Base-by-base conservation (phyloP, 129 eudicot species). In the Flaveria sonorensis region DNA sequence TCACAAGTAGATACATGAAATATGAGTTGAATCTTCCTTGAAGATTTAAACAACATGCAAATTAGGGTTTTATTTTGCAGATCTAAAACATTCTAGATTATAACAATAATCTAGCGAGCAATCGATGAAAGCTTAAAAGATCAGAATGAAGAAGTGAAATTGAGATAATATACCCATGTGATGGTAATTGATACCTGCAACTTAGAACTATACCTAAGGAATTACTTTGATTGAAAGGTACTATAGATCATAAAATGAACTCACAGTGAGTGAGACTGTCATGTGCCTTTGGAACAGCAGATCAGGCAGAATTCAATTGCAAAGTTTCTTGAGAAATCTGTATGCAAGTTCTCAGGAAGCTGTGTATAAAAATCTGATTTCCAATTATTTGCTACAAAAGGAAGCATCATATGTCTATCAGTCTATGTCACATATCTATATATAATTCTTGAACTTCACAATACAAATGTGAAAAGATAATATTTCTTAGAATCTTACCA, bases 401-500 rank as follows among this genome's bases (percentile, higher is more conserved):
- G 75, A 73, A 52, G 70, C 75, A 73, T 26, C 45, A 21, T 72
- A 62, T 65, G 62, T 42, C 55, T 30, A 30, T 30, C 36, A 30
- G 36, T 30, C 36, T 56, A 24, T 46, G 43, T 46, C 52, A 63
- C 69, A 30, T 71, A 77, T 42, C 57, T 14, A 43, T 68, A 53
- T 72, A 80, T 65, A 53, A 60, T 32, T 45, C 76, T 45, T 51
- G 6, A 28, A 59, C 23, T 21, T 73, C 42, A 46, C 43, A 74
- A 13, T 39, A 13, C 43, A 71, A 65, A 36, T 72, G 68, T 62
- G 75, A 81, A 83, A 83, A 62, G 75, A 56, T 65, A 71, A 70
- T 50, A 83, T 63, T 75, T 77, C 46, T 79, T 71, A 76, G 90
- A 87, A 87, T 82, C 85, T 86, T 78, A 85, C 85, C 83, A 74